Percentiles rank a stretch among this genome's conserved stretches.
These are phyloP conservation scores for Taiwanofungus camphoratus DNA, from an alignment of 1,284 basidiomycete species.

Conservation along the genomic window DNA sequence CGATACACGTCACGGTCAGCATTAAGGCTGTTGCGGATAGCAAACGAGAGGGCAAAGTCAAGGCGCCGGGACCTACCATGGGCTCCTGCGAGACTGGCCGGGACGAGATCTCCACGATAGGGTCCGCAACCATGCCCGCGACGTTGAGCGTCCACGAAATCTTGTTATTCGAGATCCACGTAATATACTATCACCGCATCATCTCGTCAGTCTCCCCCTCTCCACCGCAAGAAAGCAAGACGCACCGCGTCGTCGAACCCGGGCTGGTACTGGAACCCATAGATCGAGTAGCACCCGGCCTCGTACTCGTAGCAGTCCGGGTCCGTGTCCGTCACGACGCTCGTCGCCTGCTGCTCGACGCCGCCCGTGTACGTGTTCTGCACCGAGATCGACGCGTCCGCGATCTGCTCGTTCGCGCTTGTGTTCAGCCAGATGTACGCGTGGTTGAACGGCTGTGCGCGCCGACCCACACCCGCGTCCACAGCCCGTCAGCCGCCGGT, in stretches of 20 bases:
- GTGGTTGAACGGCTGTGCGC: slow-evolving; percentile 51
- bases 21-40: background rate
- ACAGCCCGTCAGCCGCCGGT: background rate
- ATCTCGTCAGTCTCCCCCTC: slow-evolving; percentile 11
- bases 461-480: background rate
- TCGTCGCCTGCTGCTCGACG: slow-evolving; percentile 57
- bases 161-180: slow-evolving; percentile 49
- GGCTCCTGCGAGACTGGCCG: slow-evolving; percentile 61
- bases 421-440: slow-evolving; percentile 52
- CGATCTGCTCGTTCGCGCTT: slow-evolving; percentile 41
- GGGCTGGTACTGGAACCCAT: slow-evolving; percentile 41
- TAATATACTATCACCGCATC: slow-evolving; percentile 40
- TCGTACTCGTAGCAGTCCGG: slow-evolving; percentile 47
- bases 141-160: slow-evolving; percentile 53
- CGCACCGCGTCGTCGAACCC: slow-evolving; percentile 32
- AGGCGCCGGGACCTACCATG: slow-evolving; percentile 37
- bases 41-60: background rate
- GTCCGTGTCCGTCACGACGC: slow-evolving; percentile 41
- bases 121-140: slow-evolving; percentile 50
- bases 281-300: slow-evolving; percentile 39
- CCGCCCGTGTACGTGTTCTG: slow-evolving; percentile 50
- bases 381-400: slow-evolving; percentile 39
- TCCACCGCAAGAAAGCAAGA: slow-evolving; percentile 21
- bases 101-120: slow-evolving; percentile 44
- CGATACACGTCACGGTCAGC: background rate